These are phyloP conservation scores for Miscanthus lutarioriparius DNA, from an alignment of 176 grass and related monocot species.

Conservation along the genomic window DNA sequence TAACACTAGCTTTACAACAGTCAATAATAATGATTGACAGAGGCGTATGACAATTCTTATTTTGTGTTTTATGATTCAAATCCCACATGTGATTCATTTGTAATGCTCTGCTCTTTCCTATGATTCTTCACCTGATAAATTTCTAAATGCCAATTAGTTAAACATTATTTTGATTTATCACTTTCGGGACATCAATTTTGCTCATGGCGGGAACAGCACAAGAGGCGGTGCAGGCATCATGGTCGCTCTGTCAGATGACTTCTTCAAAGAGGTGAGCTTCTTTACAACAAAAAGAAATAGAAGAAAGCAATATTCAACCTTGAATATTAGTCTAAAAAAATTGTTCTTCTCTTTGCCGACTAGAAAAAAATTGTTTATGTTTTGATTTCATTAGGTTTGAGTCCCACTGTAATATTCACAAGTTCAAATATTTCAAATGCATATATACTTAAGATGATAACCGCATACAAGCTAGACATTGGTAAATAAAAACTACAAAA, in stretches of 20 bases:
- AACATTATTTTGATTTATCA: neutral
- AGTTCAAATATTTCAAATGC: too few relatives aligned
- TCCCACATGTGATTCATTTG: slow-evolving; percentile 25
- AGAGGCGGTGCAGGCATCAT: slow-evolving; percentile 85
- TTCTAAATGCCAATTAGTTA: neutral
- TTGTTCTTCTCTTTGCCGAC: too few relatives aligned
- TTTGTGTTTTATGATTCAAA: neutral
- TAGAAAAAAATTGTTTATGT: too few relatives aligned
- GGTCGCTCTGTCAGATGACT: slow-evolving; percentile 63
- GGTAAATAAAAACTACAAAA: too few relatives aligned
- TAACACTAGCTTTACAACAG: slow-evolving; percentile 66
- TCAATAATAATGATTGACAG: slow-evolving; percentile 66
- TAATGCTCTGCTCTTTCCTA: neutral
- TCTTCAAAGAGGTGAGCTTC: too few relatives aligned
- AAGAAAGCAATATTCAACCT: too few relatives aligned
- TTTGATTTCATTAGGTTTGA: too few relatives aligned
- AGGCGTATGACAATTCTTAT: slow-evolving; percentile 49
- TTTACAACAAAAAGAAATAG: too few relatives aligned
- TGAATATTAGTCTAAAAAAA: too few relatives aligned
- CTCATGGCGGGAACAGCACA: slow-evolving; percentile 81
- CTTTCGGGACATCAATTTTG: slow-evolving; percentile 1
- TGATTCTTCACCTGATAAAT: neutral
- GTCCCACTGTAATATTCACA: too few relatives aligned
- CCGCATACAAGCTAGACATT: too few relatives aligned
- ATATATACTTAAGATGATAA: too few relatives aligned